phyloP scores from a whole-genome alignment of 331 rosid genomes.

The Stylosanthes scabra region DNA sequence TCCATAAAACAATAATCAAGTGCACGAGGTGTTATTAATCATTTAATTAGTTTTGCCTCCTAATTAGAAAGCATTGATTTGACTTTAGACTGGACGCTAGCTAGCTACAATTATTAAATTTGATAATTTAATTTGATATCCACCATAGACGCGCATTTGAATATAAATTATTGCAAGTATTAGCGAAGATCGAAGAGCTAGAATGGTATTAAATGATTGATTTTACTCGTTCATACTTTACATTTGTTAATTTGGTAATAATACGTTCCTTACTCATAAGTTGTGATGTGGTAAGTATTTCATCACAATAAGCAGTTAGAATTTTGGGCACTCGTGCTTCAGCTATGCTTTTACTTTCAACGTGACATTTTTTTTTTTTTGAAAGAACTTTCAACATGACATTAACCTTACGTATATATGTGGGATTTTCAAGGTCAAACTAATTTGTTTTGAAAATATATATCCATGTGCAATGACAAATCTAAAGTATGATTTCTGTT shows the following conservation, averaged over 20 bases:
- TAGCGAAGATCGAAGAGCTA: background rate
- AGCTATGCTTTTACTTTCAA: no score
- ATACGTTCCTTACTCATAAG: no score
- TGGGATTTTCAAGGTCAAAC: background rate
- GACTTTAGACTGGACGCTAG: conserved; percentile 37
- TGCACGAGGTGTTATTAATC: background rate
- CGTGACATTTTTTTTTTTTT: no score
- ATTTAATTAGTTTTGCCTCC: conserved; percentile 14
- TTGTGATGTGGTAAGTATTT: no score
- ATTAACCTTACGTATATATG: background rate
- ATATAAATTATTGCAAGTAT: background rate
- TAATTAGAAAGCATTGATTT: conserved; percentile 27
- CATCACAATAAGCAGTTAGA: no score
- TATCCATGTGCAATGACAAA: background rate
- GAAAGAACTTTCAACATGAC: no score
- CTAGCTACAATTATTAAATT: background rate
- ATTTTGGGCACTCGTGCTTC: no score
- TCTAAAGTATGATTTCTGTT: background rate
- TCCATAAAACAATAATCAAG: no score
- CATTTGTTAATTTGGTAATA: no score
- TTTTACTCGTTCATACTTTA: background rate
- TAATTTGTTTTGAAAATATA: background rate
- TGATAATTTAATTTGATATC: conserved; percentile 4
- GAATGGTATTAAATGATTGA: background rate
- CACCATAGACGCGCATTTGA: conserved; percentile 12